Base-by-base conservation (phyloP, 768 basidiomycete species). In the Trametes sanguinea region DNA sequence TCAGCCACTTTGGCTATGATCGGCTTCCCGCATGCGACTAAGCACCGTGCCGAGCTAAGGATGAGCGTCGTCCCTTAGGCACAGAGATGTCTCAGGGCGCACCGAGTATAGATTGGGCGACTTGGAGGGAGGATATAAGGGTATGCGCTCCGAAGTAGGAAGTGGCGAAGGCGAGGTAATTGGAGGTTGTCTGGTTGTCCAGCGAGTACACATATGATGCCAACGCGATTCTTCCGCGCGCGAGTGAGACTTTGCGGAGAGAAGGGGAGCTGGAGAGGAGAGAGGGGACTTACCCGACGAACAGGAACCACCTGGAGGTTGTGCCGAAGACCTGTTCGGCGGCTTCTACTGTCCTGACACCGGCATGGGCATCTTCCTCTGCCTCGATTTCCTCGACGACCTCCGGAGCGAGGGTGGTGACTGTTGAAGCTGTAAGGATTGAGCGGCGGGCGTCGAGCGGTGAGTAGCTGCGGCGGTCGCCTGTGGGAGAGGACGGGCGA, bases 131-230 rank as follows among this genome's bases (percentile, higher is more conserved):
- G 37, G 69, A 68, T 13, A 71, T 67, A 33, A 71, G 59, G 43
- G 60, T 64, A 60, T 71, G 70, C 11, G 65, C 57, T 16, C 59
- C 65, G 32, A 71, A 71, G 45, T 68, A 37, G n/a, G 70, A 71
- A 22, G 70, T 66, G 14, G 70, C 70, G 44, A 68, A 68, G 43
- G 67, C 62, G 51, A 69, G 65, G 72, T 89, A 91, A 55, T 79
- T 81, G 65, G 77, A 86, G 2, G 89, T 91, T 6, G 89, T 91
- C 16, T 83, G 80, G 22, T 82, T 78, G 62, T 91, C 90, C 33
- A 92, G 78, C 0, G 89, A 89, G 72, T 91, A 92, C 59, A 90
- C 86, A 71, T 90, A 92, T 1, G 88, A 83, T 0, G 88, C 86
- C 0, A 89, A 80, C 13, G 79, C 88, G 59, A 91, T 63, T 13